Base-by-base conservation (phyloP, 1,284 basidiomycete genomes). In the Trametes sp. region DNA sequence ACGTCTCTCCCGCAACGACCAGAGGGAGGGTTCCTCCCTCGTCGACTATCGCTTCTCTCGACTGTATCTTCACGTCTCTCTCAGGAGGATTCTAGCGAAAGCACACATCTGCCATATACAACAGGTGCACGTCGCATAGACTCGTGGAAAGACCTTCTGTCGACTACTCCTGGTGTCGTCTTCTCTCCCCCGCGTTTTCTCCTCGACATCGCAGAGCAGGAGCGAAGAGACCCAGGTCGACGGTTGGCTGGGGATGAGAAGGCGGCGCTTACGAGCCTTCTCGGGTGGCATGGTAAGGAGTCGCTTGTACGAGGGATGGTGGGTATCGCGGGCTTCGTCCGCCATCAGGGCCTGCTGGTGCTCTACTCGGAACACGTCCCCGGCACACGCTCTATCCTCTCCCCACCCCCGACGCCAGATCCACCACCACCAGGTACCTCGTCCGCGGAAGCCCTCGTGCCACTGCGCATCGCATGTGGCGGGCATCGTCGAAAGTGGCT, bases 211-310 rank as follows among this genome's bases (percentile, higher is more conserved):
- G 82, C 84, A 0, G 79, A 81, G 60, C 78, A 80, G 54, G 85
- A 88, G 69, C 74, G 74, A 55, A 63, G 68, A 24, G 73, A 77
- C 28, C 75, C 79, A 1, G 65, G 70, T 35, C 72, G 80, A 5
- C 72, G 75, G 28, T 70, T 87, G 13, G 80, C 78, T 28, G 87
- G 84, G 4, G 86, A 88, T 64, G 88, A 90, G 72, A 79, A 78
- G 46, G 77, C 78, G 0, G 86, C 81, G 19, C 70, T 89, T 19
- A 68, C 69, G 11, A 85, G 81, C 65, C 66, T 89, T 6, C 75
- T 87, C 1, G 87, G 88, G 1, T 89, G 87, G 87, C 82, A 83
- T 44, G 80, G 79, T 23, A 81, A 78, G 65, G 80, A 80, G 29
- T 68, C 75, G 1, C 70, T 73, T 13, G 82, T 80, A 1, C 76